Conservation (phyloP, 2,329 filamentous ascomycete species). For the Eutypa lata region DNA sequence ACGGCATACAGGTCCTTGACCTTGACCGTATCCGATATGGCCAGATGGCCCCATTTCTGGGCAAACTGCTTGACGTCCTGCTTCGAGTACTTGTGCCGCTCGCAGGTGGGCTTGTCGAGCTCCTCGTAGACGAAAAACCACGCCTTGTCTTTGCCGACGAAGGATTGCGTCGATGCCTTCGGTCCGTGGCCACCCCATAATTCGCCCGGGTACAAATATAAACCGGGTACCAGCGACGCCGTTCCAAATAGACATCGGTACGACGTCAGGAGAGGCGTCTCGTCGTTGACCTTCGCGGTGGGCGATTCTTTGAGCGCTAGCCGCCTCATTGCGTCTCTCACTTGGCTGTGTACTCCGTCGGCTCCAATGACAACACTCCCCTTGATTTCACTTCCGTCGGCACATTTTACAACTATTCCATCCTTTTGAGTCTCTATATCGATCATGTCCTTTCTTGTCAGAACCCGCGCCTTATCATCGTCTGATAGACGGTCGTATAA, state of each 20-base stretch:
- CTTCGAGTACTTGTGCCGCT: constrained; percentile 7
- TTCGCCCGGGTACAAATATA: constrained; percentile 3
- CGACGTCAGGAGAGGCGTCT: constrained; percentile 9
- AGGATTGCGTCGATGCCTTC: constrained; percentile 5
- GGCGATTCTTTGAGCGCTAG: constrained; percentile 6
- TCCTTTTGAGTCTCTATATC: no score
- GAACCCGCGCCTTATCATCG: no score
- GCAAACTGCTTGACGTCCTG: constrained; percentile 6
- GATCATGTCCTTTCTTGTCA: no score
- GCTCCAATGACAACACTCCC: constrained; percentile 15
- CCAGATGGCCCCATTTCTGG: constrained; percentile 6
- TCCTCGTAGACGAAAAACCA: constrained; percentile 16
- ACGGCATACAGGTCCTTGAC: constrained; percentile 9
- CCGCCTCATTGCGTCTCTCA: constrained; percentile 8
- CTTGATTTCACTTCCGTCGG: no score
- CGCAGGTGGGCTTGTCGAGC: constrained; percentile 5
- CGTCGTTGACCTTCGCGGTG: constrained; percentile 4
- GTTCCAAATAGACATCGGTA: constrained; percentile 12
- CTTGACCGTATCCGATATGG: constrained; percentile 3
- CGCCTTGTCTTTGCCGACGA: neutral
- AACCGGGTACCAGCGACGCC: constrained; percentile 2
- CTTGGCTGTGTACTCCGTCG: constrained; percentile 13
- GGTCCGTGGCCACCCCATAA: neutral
- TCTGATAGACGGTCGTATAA: no score
- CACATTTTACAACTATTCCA: no score